Evolutionary conservation across 2,329 filamentous ascomycete species (phyloP).

Genomic region (Paecilomyces sp.): DNA sequence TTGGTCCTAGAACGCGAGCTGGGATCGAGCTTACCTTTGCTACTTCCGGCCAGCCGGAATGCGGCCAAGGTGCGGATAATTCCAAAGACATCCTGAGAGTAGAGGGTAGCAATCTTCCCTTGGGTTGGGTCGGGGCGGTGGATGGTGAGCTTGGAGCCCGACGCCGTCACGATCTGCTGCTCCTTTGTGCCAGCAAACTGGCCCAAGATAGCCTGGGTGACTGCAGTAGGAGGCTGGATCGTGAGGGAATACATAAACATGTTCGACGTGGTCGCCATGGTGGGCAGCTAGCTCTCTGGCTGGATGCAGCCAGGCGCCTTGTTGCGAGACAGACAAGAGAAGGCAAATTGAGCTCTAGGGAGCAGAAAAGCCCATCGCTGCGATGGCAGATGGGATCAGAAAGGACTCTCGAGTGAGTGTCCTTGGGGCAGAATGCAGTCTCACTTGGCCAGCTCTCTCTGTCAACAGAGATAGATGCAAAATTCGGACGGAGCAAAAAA

Average conservation of each 20-base stretch:
- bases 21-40: slow-evolving; percentile 67
- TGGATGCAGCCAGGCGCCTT: slow-evolving; percentile 8
- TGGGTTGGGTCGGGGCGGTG: slow-evolving; percentile 78
- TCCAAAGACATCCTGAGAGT: slow-evolving; percentile 92
- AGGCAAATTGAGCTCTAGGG: slow-evolving; percentile 14
- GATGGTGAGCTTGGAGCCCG: slow-evolving; percentile 81
- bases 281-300: slow-evolving; percentile 25
- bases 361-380: slow-evolving; percentile 32
- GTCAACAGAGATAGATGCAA: background rate
- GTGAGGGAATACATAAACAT: slow-evolving; percentile 99
- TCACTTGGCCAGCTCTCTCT: background rate
- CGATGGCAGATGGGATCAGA: slow-evolving; percentile 9
- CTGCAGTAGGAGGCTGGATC: slow-evolving; percentile 81
- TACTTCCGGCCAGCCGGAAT: slow-evolving; percentile 87
- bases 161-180: slow-evolving; percentile 93
- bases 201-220: slow-evolving; percentile 84
- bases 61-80: slow-evolving; percentile 85
- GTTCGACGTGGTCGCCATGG: slow-evolving; percentile 94
- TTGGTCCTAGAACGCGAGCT: slow-evolving; percentile 39
- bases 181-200: slow-evolving; percentile 96
- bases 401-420: slow-evolving; percentile 22
- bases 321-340: slow-evolving; percentile 17
- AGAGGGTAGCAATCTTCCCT: slow-evolving; percentile 76
- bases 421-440: slow-evolving; percentile 6
- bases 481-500: background rate